Conservation (phyloP, 2,329 filamentous ascomycete genomes). For the Atkinsonella hypoxylon region DNA sequence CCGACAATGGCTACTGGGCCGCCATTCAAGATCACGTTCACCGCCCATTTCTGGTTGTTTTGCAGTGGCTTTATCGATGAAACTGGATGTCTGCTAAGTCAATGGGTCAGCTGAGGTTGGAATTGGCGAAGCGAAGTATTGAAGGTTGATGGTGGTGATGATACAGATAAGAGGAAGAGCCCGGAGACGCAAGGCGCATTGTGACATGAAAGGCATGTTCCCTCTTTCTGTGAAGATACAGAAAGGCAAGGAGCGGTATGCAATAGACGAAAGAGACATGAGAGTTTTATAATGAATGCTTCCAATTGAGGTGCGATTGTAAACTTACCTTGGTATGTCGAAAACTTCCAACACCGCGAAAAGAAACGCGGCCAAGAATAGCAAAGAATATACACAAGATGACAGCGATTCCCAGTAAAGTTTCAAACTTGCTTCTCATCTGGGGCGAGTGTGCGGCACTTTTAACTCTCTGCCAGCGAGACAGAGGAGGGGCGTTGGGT, state of each 20-base stretch:
- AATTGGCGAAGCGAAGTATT: background rate
- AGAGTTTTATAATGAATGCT: no score
- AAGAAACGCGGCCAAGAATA: constrained; percentile 2
- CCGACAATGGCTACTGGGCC: constrained; percentile 14
- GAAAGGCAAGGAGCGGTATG: no score
- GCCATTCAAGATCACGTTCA: constrained; percentile 16
- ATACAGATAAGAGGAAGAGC: no score
- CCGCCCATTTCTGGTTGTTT: constrained; percentile 12
- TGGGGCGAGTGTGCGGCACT: constrained; percentile 10
- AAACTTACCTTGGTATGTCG: constrained; percentile 19
- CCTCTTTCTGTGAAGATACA: no score
- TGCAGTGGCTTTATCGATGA: constrained; percentile 15
- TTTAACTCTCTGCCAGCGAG: constrained; percentile 20
- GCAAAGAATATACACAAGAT: constrained; percentile 21
- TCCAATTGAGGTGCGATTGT: background rate
- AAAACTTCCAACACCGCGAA: constrained; percentile 13
- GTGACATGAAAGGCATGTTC: background rate
- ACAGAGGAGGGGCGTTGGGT: constrained; percentile 12
- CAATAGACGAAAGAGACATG: no score
- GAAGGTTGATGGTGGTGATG: no score
- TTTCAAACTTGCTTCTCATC: constrained; percentile 18
- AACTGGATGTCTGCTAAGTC: constrained; percentile 9
- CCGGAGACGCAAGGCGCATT: background rate
- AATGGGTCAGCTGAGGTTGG: background rate
- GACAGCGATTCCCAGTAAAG: constrained; percentile 19